These are phyloP conservation scores for Lunasporangiospora selenospora DNA, from an alignment of 192 early-diverging fungal species.

Conservation along the genomic window DNA sequence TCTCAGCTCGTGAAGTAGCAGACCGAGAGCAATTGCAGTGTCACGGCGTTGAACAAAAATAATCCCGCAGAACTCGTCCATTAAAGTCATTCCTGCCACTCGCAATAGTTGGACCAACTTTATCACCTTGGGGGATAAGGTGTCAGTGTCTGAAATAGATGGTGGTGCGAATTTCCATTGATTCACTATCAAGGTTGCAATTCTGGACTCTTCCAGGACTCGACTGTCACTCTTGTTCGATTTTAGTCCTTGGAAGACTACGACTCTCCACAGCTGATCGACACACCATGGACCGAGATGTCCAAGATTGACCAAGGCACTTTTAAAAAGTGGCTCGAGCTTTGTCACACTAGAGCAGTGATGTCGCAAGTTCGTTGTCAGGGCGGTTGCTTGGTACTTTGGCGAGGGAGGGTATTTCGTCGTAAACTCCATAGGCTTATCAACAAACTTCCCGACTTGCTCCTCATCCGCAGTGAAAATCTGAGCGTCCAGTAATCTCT, in stretches of 20 bases:
- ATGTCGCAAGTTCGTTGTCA: constrained; percentile 47
- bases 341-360: constrained; percentile 40
- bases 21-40: constrained; percentile 64
- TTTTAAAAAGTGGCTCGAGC: constrained; percentile 51
- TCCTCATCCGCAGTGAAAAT: constrained; percentile 64
- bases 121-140: constrained; percentile 75
- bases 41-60: constrained; percentile 82
- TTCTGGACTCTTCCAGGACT: no score
- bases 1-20: constrained; percentile 66
- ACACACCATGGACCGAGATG: constrained; percentile 83
- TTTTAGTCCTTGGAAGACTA: no score
- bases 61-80: constrained; percentile 81
- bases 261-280: constrained; percentile 70
- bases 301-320: constrained; percentile 49
- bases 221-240: no score
- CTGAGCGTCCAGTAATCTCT: constrained; percentile 57
- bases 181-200: no score
- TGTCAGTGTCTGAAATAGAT: constrained; percentile 14
- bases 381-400: constrained; percentile 46
- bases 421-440: constrained; percentile 51
- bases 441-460: constrained; percentile 34
- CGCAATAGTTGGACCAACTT: constrained; percentile 68
- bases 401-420: constrained; percentile 60
- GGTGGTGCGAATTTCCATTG: constrained; percentile 37
- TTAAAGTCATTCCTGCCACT: not conserved